These are phyloP conservation scores for Pythium brassicae DNA, from an alignment of 352 stramenopile genomes.

Conservation along the genomic window DNA sequence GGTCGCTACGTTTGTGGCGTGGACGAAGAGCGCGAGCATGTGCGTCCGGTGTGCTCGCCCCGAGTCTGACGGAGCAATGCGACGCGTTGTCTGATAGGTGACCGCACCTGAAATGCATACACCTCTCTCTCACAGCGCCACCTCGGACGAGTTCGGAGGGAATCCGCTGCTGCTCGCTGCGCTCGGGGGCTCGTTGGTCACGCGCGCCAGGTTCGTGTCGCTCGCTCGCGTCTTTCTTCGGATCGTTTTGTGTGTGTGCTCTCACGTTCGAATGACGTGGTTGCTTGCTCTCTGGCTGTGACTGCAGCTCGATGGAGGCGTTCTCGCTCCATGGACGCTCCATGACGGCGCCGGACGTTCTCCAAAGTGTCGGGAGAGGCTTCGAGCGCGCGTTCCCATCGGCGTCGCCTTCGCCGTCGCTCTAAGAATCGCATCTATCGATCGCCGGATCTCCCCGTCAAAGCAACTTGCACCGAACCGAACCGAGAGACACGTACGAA, in stretches of 20 bases:
- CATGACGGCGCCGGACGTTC: conserved; percentile 84
- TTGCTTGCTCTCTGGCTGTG: background rate
- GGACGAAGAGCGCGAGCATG: conserved; percentile 44
- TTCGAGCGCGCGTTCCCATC: conserved; percentile 42
- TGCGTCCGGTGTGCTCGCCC: conserved; percentile 4
- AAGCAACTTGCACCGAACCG: too few relatives aligned
- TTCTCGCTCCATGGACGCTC: conserved; percentile 64
- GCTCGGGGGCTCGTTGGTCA: conserved; percentile 77
- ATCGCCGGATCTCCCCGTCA: too few relatives aligned
- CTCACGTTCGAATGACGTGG: background rate
- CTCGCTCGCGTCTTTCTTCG: too few relatives aligned
- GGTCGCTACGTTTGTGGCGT: conserved; percentile 76
- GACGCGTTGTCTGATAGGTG: conserved; percentile 8
- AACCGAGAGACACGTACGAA: background rate
- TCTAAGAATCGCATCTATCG: too few relatives aligned
- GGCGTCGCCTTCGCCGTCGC: background rate
- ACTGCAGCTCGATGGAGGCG: conserved; percentile 42
- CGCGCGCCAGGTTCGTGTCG: conserved; percentile 51
- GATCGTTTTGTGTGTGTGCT: too few relatives aligned
- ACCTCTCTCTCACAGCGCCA: too few relatives aligned
- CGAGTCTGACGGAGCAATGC: too few relatives aligned
- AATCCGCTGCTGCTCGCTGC: conserved; percentile 69
- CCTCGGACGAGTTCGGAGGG: conserved; percentile 23
- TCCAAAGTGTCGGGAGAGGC: conserved; percentile 58
- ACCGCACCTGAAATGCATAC: too few relatives aligned